Base-by-base conservation (phyloP, 2,329 filamentous ascomycete genomes). In the Pseudocercospora fijiensis region DNA sequence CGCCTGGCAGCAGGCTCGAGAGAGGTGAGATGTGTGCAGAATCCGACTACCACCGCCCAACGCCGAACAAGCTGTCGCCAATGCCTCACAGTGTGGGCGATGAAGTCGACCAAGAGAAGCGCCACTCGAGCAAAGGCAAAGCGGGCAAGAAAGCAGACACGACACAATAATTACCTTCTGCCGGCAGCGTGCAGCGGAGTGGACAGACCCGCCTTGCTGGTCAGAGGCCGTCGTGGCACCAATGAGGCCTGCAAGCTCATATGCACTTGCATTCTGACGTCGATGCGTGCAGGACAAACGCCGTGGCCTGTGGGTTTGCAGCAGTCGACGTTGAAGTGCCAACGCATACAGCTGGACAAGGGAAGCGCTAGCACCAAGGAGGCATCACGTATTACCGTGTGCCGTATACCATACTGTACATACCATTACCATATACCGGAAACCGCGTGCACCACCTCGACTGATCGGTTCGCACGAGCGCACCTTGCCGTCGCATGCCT, bases 201-300 rank as follows among this genome's bases (percentile, higher is more conserved):
- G 26, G 18, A 24, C 58, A 55, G 62, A 47, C 56, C 61, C 18
- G 30, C 30, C 43, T 30, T 8, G 55, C 55, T 57, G 55, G 33
- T 22, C 30, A 13, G 27, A 13, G 9, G n/a, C 18, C 13, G 58
- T 61, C 61, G 61, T 66, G 64, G 64, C 64, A 66, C 61, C 61
- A 45, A 26, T 56, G 30, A 30, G 30, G 30, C 30, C 62, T 57
- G 57, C 26, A 49, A 59, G 58, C 62, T 64, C 58, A 57, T 45
- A 52, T 41, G 11, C 57, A 43, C 43, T 60, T 28, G 28, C 61
- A 65, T 62, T 53, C 57, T 65, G 63, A 65, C 58, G 58, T 57
- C 62, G 61, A 41, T 33, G 45, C 55, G 51, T 26, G 52, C 59
- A 61, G 22, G n/a, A 57, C 52, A n/a, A 33, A 52, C 33, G 22